These are phyloP conservation scores for Phialemoniopsis sp. DNA, from an alignment of 2,329 filamentous ascomycete genomes.

Conservation along the genomic window DNA sequence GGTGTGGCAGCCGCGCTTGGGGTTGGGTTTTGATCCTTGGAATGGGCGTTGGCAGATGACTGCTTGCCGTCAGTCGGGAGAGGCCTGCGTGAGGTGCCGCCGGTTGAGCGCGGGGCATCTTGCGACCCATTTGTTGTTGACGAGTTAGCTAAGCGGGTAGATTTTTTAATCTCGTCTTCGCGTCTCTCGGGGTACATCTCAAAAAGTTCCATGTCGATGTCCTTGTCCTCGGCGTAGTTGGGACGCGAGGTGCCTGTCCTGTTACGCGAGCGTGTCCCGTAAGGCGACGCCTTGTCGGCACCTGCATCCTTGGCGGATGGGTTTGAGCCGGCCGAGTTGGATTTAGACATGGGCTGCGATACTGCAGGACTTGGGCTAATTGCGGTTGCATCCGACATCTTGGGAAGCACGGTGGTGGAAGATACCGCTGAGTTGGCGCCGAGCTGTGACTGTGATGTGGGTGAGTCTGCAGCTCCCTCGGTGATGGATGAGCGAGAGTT, in stretches of 20 bases:
- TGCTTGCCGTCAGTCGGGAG: constrained; percentile 29
- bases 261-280: constrained; percentile 93
- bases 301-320: constrained; percentile 40
- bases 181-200: constrained; percentile 60
- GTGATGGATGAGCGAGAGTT: too few relatives aligned
- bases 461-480: background rate
- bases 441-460: constrained; percentile 15
- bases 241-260: constrained; percentile 73
- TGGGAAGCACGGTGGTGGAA: constrained; percentile 20
- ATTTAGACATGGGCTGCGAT: constrained; percentile 43
- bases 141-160: constrained; percentile 31
- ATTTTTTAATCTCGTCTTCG: constrained; percentile 54
- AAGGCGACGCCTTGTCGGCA: constrained; percentile 59
- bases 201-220: constrained; percentile 81
- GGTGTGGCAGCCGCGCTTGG: constrained; percentile 15
- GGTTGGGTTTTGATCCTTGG: constrained; percentile 16
- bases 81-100: constrained; percentile 20
- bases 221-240: constrained; percentile 94
- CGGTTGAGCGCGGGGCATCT: constrained; percentile 14
- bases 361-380: constrained; percentile 13
- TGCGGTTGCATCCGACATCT: constrained; percentile 21
- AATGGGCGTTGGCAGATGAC: constrained; percentile 15
- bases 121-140: constrained; percentile 11
- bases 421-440: constrained; percentile 14
- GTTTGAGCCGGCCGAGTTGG: constrained; percentile 40